Percentiles rank a stretch among this genome's conserved stretches.
These are phyloP conservation scores for Lepiota brunneoincarnata DNA, from an alignment of 768 basidiomycete genomes.

Conservation along the genomic window DNA sequence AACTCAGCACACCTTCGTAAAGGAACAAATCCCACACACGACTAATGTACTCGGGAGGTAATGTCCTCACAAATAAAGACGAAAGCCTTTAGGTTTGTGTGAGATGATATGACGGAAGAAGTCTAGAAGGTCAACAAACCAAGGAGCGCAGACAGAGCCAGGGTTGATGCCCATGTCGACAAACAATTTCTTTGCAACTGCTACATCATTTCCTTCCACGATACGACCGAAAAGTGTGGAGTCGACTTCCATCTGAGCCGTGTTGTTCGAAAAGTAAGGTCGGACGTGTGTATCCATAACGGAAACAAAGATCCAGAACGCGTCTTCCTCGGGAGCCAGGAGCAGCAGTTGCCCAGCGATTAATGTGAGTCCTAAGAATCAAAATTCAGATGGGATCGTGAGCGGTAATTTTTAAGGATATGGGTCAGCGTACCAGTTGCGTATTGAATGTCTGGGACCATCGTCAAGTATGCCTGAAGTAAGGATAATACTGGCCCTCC, in stretches of 20 bases:
- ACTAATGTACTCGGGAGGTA: conserved; percentile 64
- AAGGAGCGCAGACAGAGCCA: conserved; percentile 54
- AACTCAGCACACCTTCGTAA: conserved; percentile 58
- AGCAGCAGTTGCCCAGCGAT: conserved; percentile 72
- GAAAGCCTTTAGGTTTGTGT: conserved; percentile 53
- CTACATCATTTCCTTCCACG: conserved; percentile 59
- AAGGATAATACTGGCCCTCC: conserved; percentile 56
- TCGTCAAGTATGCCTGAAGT: conserved; percentile 72
- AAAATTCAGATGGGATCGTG: conserved; percentile 2
- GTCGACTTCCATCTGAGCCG: conserved; percentile 73
- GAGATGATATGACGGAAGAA: neutral
- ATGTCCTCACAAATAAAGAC: conserved; percentile 62
- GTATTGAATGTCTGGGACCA: conserved; percentile 85
- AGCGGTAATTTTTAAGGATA: neutral
- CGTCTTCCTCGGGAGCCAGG: conserved; percentile 83
- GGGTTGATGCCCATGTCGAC: conserved; percentile 62
- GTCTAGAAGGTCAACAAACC: conserved; percentile 37
- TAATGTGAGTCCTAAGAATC: conserved; percentile 53
- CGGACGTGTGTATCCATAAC: conserved; percentile 85
- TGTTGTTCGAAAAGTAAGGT: conserved; percentile 63
- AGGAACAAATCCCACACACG: conserved; percentile 84
- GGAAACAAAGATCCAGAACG: conserved; percentile 87
- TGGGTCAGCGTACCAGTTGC: conserved; percentile 43
- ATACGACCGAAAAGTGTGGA: conserved; percentile 66
- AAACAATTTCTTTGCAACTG: conserved; percentile 64